Evolutionary conservation across 2,329 filamentous ascomycete species (phyloP).

Genomic region (Cladophialophora yegresii): DNA sequence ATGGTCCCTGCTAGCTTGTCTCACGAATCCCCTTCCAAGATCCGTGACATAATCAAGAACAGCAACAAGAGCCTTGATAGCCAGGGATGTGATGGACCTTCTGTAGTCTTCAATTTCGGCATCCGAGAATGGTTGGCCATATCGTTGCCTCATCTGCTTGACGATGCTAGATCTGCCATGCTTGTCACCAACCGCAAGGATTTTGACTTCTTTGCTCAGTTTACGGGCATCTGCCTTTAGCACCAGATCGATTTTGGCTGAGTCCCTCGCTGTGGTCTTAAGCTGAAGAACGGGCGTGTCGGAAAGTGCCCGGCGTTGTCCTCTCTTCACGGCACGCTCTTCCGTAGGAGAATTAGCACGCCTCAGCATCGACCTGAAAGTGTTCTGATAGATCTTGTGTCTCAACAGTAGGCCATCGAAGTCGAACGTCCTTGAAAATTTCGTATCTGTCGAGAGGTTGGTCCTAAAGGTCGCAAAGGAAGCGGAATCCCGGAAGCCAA

Average conservation of each 20-base stretch:
- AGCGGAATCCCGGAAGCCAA: slow-evolving; percentile 29
- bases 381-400: slow-evolving; percentile 32
- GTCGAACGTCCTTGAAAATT: slow-evolving; percentile 30
- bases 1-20: slow-evolving; percentile 22
- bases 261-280: slow-evolving; percentile 17
- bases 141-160: slow-evolving; percentile 24
- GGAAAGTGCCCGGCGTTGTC: slow-evolving; percentile 10
- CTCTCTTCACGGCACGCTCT: slow-evolving; percentile 1
- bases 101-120: slow-evolving; percentile 27
- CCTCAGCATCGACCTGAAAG: slow-evolving; percentile 28
- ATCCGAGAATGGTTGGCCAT: slow-evolving; percentile 19
- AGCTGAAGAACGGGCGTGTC: slow-evolving; percentile 16
- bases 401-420: slow-evolving; percentile 32
- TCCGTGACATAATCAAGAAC: slow-evolving; percentile 28
- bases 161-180: slow-evolving; percentile 23
- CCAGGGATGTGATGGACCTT: slow-evolving; percentile 19
- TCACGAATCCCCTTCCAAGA: slow-evolving; percentile 18
- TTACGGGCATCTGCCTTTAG: slow-evolving; percentile 27
- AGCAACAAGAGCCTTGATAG: slow-evolving; percentile 23
- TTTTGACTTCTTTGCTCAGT: slow-evolving; percentile 26
- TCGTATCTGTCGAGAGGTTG: slow-evolving; percentile 12
- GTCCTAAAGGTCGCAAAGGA: slow-evolving; percentile 23
- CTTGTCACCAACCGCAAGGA: slow-evolving; percentile 28
- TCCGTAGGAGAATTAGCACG: slow-evolving; percentile 24
- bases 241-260: slow-evolving; percentile 24